Percentiles rank a stretch among this genome's conserved stretches.
Conservation (phyloP, 306 rosid genomes). For the Bauhinia variegata region DNA sequence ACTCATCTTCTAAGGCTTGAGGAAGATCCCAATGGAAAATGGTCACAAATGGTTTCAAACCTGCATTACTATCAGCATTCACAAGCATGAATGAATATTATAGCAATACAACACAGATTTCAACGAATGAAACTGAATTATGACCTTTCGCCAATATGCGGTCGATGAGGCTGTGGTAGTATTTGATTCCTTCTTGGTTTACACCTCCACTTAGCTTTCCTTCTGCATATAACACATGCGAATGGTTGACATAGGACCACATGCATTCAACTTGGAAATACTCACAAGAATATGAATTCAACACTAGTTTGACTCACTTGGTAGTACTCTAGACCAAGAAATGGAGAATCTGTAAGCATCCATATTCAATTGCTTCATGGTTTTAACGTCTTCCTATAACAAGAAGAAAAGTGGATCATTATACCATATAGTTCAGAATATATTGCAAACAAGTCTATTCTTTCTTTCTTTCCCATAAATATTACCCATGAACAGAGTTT, state of each 20-base stretch:
- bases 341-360: conserved; percentile 77
- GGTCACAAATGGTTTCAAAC: conserved; percentile 56
- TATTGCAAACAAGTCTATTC: too few relatives aligned
- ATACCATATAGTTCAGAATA: too few relatives aligned
- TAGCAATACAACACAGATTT: too few relatives aligned
- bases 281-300: background rate
- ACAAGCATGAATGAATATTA: too few relatives aligned
- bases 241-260: background rate
- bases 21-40: conserved; percentile 81
- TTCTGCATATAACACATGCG: conserved; percentile 28
- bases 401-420: background rate
- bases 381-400: conserved; percentile 61
- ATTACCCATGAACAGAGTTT: too few relatives aligned
- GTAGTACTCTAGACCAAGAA: conserved; percentile 69
- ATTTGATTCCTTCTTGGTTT: conserved; percentile 53
- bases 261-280: too few relatives aligned
- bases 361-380: conserved; percentile 53
- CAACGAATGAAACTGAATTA: background rate
- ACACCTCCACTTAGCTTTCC: conserved; percentile 61
- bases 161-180: conserved; percentile 61
- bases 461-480: too few relatives aligned
- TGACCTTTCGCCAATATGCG: conserved; percentile 55
- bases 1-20: conserved; percentile 63
- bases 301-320: conserved; percentile 46
- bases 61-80: conserved; percentile 9